Evolutionary conservation across 345 rosid species (phyloP), one percentile per base, ranked within the genome.

Genomic region (Toxicodendron radicans): DNA sequence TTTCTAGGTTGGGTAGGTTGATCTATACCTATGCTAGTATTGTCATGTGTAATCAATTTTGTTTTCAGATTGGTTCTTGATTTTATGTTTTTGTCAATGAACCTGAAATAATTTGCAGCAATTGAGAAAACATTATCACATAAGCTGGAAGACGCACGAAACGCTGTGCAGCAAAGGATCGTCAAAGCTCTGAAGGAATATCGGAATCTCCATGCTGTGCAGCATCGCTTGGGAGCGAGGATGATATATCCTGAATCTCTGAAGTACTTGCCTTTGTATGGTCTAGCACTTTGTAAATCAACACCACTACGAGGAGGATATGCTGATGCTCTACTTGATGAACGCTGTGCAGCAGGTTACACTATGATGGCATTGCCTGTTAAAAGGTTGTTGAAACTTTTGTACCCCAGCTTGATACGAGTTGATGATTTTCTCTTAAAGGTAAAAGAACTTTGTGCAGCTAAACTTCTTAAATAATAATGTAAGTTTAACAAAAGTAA

Each of bases 291-390:
- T 72, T 83, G 89, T 75, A 96, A 92, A 84, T 96, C 98, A 76
- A 78, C 85, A 45, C 85, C 91, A 52, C 92, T 96, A n/a, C 89
- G 84, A 74, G 98, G 97, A 86, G 97, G 97, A 54, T 89, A 88
- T 74, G 93, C 89, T 53, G 99, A 96, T 86, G 87, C 83, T 75
- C 82, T 83, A 72, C 94, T 96, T 64, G 99, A 96, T 68, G 97
- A 93, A 70, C 97, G 98, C 58, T 89, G 95, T 83, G 95, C 98
- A 27, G 95, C 90, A 35, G 97, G 99, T 74, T 89, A 83, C 82
- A 91, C 97, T n/a, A 87, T 91, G 95, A 92, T 93, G 98, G 91
- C 98, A 41, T 79, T 96, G 73, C 95, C 99, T 68, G 97, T 89
- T 41, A 89, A 92, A 75, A 92, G 81, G 70, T 83, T 96, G 81